Evolutionary conservation across 768 basidiomycete genomes (phyloP), one percentile per base, ranked within the genome.

Genomic region (Lanmaoa pseudosensibilis): DNA sequence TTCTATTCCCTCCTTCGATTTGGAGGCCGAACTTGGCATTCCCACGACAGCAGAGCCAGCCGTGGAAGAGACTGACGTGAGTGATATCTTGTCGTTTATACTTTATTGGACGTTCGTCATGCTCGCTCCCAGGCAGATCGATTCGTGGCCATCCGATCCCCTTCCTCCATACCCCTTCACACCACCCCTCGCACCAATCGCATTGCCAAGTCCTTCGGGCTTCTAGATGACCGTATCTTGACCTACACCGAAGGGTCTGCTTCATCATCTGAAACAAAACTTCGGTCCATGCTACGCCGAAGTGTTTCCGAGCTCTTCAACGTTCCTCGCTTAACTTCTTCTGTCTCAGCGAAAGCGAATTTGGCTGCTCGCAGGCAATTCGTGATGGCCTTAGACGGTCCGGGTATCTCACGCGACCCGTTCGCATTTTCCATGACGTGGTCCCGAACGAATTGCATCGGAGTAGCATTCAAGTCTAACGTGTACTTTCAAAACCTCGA

Each of bases 121-220:
- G 32, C 45, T 52, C 8, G 21, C 40, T 52, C 33, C 3, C 49
- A 87, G 85, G 76, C 80, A 39, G 85, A 87, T 60, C 77, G 86
- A 44, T 88, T 87, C 65, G 78, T 87, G 37, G 72, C 86, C 2
- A 71, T 74, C 6, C 78, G 83, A 16, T 80, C 82, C 7, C 79
- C 81, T 43, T 69, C 69, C 8, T 68, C 76, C 11, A 64, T 85
- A 9, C 85, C 86, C 4, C 78, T 88, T 45, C 79, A 83, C 52
- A 78, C 74, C 36, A 87, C 85, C 2, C 86, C 86, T 13, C 82
- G 86, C 18, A 85, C 86, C n/a, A 81, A 79, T 52, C 80, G 86
- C 21, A 84, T 87, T 44, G 82, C 84, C 61, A 80, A 81, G 59
- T 73, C 81, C 25, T 84, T 87, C 43, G 86, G 86, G 9, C 76